Conservation (phyloP, 768 basidiomycete species). For the Boletus sp. region DNA sequence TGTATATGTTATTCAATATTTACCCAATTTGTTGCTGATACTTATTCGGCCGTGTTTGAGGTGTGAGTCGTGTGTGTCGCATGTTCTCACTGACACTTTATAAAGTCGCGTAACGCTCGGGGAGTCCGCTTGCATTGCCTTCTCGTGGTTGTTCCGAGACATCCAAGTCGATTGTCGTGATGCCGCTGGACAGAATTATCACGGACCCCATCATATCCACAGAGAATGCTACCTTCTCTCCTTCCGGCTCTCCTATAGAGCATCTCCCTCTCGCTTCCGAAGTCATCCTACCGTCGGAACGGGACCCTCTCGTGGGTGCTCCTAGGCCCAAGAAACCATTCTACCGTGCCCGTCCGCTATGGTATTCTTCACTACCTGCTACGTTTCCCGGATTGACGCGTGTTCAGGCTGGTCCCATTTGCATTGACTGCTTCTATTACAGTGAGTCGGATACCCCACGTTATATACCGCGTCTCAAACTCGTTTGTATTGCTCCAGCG, state of each 20-base stretch:
- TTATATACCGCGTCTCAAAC: not conserved
- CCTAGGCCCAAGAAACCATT: slow-evolving; percentile 41
- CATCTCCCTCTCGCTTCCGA: slow-evolving; percentile 11
- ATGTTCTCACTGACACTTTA: slow-evolving; percentile 23
- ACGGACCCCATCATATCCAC: slow-evolving; percentile 36
- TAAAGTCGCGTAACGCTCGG: slow-evolving; percentile 15
- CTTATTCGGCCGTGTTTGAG: too few relatives aligned
- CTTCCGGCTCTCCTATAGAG: slow-evolving; percentile 23
- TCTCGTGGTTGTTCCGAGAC: not conserved
- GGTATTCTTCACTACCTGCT: slow-evolving; percentile 28
- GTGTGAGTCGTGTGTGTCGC: slow-evolving; percentile 18
- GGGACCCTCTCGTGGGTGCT: slow-evolving; percentile 31
- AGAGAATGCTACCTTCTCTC: slow-evolving; percentile 31
- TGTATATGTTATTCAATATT: too few relatives aligned
- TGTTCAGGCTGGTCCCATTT: slow-evolving; percentile 67
- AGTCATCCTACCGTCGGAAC: slow-evolving; percentile 29
- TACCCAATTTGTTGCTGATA: too few relatives aligned
- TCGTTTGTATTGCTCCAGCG: slow-evolving; percentile 46
- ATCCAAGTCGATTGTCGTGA: slow-evolving; percentile 3
- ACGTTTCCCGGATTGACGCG: slow-evolving; percentile 6
- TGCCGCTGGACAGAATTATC: slow-evolving; percentile 32
- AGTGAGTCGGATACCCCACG: slow-evolving; percentile 39
- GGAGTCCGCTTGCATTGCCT: slow-evolving; percentile 9
- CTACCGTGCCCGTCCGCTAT: slow-evolving; percentile 49
- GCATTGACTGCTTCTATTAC: slow-evolving; percentile 64